Conservation (phyloP, 2,329 filamentous ascomycete species). For the Biscogniauxia sp. region DNA sequence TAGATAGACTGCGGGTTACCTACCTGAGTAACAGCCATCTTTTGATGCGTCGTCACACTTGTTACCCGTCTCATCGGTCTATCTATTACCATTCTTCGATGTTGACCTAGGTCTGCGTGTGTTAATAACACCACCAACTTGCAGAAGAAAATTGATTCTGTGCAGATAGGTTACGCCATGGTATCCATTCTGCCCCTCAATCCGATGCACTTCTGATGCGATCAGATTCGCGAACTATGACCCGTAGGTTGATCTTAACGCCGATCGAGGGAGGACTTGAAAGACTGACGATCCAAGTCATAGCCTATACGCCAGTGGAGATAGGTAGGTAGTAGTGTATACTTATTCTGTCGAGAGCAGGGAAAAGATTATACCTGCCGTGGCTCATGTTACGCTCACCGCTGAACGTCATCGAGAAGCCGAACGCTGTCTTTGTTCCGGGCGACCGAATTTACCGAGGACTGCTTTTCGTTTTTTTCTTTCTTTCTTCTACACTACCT, state of each 20-base stretch:
- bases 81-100: not conserved
- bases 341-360: not conserved
- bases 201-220: not conserved
- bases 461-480: not conserved
- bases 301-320: too few species aligned
- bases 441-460: not conserved
- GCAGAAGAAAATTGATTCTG: not conserved
- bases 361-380: not conserved
- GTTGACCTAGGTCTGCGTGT: not conserved
- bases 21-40: not conserved
- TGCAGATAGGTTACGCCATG: not conserved
- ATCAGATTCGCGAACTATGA: not conserved
- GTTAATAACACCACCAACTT: not conserved
- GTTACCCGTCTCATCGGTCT: not conserved
- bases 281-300: constrained; percentile 2
- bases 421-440: not conserved
- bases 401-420: constrained; percentile 9
- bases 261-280: not conserved
- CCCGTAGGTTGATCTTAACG: not conserved
- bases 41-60: not conserved
- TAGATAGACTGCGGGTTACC: not conserved
- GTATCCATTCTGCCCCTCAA: not conserved
- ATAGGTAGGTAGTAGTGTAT: not conserved
- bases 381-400: constrained; percentile 5
- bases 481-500: too few species aligned